These are phyloP conservation scores for Neofusicoccum umdonicola DNA, from an alignment of 2,329 filamentous ascomycete species.

Conservation along the genomic window DNA sequence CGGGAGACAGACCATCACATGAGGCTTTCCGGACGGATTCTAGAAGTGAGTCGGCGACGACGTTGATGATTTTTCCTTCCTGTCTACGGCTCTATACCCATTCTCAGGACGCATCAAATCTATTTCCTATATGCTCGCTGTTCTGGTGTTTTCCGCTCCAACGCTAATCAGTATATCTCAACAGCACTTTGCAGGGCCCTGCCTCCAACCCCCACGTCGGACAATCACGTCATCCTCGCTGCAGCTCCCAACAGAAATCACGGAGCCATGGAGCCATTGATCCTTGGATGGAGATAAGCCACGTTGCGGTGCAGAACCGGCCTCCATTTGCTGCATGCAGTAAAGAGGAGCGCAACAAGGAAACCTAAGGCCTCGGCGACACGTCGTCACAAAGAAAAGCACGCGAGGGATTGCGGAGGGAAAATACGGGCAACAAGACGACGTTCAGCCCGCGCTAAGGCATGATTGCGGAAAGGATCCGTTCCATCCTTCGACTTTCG, in stretches of 20 bases:
- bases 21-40: neutral
- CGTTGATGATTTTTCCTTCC: neutral
- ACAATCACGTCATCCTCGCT: neutral
- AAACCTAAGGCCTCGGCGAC: neutral
- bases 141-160: neutral
- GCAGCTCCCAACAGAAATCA: neutral
- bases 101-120: neutral
- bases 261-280: neutral
- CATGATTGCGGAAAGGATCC: neutral
- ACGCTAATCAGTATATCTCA: neutral
- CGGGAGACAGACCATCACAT: neutral
- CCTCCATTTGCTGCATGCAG: neutral
- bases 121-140: neutral
- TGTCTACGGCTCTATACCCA: conserved; percentile 4
- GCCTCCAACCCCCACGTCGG: no score
- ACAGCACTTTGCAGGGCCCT: neutral
- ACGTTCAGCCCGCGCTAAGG: neutral
- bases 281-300: neutral
- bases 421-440: neutral
- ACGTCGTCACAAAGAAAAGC: neutral
- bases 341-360: neutral
- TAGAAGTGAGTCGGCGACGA: conserved; percentile 6
- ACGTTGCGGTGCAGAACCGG: neutral
- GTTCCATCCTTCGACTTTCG: neutral
- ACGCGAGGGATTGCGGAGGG: neutral